Base-by-base conservation (phyloP, 495 filamentous ascomycete genomes). In the Lepraria neglecta region DNA sequence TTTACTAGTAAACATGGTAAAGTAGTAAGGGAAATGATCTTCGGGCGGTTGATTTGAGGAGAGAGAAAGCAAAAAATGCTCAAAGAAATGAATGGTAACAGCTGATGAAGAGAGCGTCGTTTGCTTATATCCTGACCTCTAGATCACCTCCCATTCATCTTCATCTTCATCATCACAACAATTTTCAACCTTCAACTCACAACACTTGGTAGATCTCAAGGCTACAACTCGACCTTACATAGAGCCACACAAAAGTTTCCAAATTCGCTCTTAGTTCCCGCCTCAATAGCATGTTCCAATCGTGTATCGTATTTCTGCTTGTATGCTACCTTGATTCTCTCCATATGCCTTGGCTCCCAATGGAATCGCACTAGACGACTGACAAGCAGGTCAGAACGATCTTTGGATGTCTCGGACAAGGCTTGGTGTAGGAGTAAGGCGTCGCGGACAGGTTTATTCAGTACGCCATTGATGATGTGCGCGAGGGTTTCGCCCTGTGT, bases 361-460 rank as follows among this genome's bases (percentile, higher is more conserved):
- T 95, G 90, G 63, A 88, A 83, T 30, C 90, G 81, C 44, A 94
- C 88, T 6, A 92, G 78, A 0, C 90, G 78, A 53, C 85, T 89
- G 59, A 92, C 90, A 27, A 95, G 80, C 46, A 95, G 78, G 68
- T 95, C 90, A n/a, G 84, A 83, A 38, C 90, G 83, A 56, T 90
- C 80, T 38, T 78, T 77, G 65, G 88, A 87, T 0, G 78, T 77
- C 65, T 84, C 80, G 11, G 81, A 82, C 43, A 97, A 82, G 4
- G 94, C 92, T 75, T 98, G 94, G 72, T 95, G 85, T 35, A 98
- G 79, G n/a, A 98, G 86, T 43, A 97, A 82, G 6, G 92, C 90
- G 71, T 98, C 94, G 56, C 94, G 92, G 64, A 95, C 87, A 40
- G 94, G 91, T 51, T 89, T 87, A 75, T 98, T 97, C 74, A 97